Conservation (phyloP, 2,329 filamentous ascomycete genomes). For the Exophiala calicioides region DNA sequence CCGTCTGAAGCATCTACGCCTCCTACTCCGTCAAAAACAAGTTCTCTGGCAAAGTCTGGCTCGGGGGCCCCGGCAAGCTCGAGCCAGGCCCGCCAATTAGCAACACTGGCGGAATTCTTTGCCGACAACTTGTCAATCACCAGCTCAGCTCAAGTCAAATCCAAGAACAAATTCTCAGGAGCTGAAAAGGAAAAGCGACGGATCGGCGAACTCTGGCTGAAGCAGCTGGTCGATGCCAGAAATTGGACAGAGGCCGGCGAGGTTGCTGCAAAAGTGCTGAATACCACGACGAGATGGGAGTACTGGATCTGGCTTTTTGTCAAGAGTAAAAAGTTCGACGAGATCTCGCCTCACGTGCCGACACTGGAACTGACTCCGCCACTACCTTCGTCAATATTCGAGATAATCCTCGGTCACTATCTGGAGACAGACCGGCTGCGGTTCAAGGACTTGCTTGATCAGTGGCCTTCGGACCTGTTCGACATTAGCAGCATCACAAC, state of each 20-base stretch:
- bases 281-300: conserved; percentile 81
- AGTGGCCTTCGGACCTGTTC: conserved; percentile 83
- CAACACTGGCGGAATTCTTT: conserved; percentile 67
- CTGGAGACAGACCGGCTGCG: conserved; percentile 73
- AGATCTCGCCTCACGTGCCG: conserved; percentile 83
- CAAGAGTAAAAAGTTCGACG: conserved; percentile 80
- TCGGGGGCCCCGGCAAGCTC: conserved; percentile 34
- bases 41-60: conserved; percentile 27
- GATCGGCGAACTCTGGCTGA: conserved; percentile 91
- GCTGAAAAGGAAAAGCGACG: conserved; percentile 84
- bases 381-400: conserved; percentile 79
- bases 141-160: conserved; percentile 52
- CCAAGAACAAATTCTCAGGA: conserved; percentile 54
- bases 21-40: conserved; percentile 42
- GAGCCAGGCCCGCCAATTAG: conserved; percentile 39
- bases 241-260: conserved; percentile 78
- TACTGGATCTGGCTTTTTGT: conserved; percentile 95
- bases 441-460: conserved; percentile 76
- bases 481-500: conserved; percentile 74
- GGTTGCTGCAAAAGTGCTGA: conserved; percentile 79
- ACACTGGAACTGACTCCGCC: conserved; percentile 74
- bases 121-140: conserved; percentile 68
- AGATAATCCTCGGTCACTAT: conserved; percentile 86
- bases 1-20: conserved; percentile 38
- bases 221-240: conserved; percentile 72